Evolutionary conservation across 148 eudicot species (phyloP), one percentile per base, ranked within the genome.

Genomic region (Rhododendron ovatum): DNA sequence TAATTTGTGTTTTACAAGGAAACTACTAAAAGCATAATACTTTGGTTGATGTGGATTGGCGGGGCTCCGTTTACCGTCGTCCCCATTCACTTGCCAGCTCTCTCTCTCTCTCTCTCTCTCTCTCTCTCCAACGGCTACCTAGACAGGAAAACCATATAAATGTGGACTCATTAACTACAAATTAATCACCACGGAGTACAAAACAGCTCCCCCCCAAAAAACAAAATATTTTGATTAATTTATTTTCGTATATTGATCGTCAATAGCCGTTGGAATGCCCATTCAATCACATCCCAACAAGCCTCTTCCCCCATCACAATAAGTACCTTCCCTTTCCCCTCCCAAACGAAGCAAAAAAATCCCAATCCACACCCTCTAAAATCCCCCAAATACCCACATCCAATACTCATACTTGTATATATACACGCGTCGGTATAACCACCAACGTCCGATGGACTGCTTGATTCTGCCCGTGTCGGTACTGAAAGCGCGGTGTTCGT

Each of bases 401-500:
- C 69, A 65, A 22, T 24, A n/a, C 71, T 65, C 14, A 65, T 65
- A 24, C 13, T 24, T 3, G 61, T 57, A 22, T n/a, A 63, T n/a
- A 65, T 20, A 18, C 8, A 59, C n/a, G 65, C 20, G 7, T n/a
- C 12, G 0, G 1, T 7, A 39, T 17, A 76, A 15, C 41, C 80
- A 76, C 10, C 7, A 1, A 11, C 39, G 13, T 22, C 57, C 35
- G 35, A 91, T 92, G 93, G 92, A 85, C 33, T 92, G 93, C 85
- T 75, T 92, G 71, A 89, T 84, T 30, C 73, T 84, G 65, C 93
- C 93, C 4, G 93, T 90, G 9, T 88, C 90, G 4, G 86, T 88
- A 48, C 74, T 92, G 5, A 73, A 81, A 53, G 82, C 90, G 82
- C 85, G 92, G 80, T 89, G 89, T 59, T 90, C 90, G 2, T 87